Conservation (phyloP, 495 filamentous ascomycete species). For the Amphirosellinia nigrospora region DNA sequence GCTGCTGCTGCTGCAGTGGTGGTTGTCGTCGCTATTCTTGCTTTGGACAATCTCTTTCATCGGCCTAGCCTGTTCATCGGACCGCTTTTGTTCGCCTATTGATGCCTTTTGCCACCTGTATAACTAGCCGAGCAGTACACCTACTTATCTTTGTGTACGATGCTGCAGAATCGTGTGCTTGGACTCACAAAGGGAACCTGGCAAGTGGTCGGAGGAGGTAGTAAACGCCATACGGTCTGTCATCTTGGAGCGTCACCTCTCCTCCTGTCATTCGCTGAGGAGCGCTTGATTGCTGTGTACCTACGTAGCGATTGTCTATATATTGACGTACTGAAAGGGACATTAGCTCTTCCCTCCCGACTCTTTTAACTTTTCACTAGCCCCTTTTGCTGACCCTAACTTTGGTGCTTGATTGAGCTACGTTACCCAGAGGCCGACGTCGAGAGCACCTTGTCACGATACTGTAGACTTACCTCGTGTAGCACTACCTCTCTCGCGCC, state of each 20-base stretch:
- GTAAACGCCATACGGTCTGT: not conserved
- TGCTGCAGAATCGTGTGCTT: not conserved
- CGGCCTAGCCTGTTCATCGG: not conserved
- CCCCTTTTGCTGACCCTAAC: not conserved
- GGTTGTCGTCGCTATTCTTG: not conserved
- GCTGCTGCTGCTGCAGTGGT: not conserved
- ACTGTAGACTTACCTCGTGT: not conserved
- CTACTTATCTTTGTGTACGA: not conserved
- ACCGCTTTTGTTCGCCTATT: not conserved
- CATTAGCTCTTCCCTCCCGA: not conserved
- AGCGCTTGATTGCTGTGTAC: not conserved
- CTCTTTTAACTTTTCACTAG: not conserved
- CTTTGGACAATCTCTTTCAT: not conserved
- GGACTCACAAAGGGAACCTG: not conserved
- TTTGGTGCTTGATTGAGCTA: not conserved
- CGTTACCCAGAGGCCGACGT: not conserved
- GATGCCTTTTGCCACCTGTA: constrained; percentile 3
- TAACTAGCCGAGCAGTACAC: not conserved
- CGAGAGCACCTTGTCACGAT: not conserved
- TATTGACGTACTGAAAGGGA: not conserved
- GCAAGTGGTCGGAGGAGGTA: not conserved
- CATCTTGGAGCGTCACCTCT: not conserved
- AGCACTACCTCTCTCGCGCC: not conserved
- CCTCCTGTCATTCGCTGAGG: not conserved
- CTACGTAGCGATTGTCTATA: not conserved